phyloP scores from a whole-genome alignment of 192 early-diverging fungal species.

The Coemansia sp. region DNA sequence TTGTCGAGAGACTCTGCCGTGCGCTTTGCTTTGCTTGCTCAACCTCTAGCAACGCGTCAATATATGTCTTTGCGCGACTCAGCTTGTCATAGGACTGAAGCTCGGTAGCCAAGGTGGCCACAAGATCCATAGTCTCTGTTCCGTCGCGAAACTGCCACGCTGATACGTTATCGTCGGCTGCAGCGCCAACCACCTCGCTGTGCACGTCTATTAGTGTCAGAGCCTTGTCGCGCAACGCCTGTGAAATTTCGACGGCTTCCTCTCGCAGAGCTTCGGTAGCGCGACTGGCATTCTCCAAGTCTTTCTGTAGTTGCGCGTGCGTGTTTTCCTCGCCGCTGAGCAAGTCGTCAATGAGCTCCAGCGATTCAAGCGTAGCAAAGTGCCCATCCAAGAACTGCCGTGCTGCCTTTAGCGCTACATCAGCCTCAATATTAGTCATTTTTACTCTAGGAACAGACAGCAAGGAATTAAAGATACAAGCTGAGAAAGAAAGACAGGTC shows the following conservation, averaged over 20 bases:
- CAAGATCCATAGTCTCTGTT: constrained; percentile 42
- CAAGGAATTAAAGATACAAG: background rate
- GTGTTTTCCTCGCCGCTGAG: constrained; percentile 44
- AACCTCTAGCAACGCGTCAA: constrained; percentile 42
- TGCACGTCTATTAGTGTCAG: constrained; percentile 41
- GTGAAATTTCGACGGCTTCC: constrained; percentile 22
- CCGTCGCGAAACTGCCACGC: constrained; percentile 53
- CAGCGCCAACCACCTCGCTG: constrained; percentile 35
- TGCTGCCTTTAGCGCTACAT: constrained; percentile 12
- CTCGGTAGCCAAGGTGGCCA: constrained; percentile 30
- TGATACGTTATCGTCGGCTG: constrained; percentile 30
- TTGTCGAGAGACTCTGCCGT: background rate
- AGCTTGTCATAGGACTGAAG: constrained; percentile 36
- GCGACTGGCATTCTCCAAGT: constrained; percentile 16
- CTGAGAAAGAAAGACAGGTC: background rate
- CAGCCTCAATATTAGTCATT: background rate
- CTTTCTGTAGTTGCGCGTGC: constrained; percentile 29
- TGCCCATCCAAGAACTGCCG: constrained; percentile 44
- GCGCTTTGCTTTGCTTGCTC: constrained; percentile 33
- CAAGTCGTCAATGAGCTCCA: constrained; percentile 43
- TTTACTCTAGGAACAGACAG: background rate
- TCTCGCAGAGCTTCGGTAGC: constrained; percentile 9
- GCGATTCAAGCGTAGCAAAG: constrained; percentile 49
- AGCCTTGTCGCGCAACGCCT: constrained; percentile 20
- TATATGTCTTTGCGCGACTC: constrained; percentile 34